Conservation (phyloP, 2,329 filamentous ascomycete species). For the Aspergillus sojae region DNA sequence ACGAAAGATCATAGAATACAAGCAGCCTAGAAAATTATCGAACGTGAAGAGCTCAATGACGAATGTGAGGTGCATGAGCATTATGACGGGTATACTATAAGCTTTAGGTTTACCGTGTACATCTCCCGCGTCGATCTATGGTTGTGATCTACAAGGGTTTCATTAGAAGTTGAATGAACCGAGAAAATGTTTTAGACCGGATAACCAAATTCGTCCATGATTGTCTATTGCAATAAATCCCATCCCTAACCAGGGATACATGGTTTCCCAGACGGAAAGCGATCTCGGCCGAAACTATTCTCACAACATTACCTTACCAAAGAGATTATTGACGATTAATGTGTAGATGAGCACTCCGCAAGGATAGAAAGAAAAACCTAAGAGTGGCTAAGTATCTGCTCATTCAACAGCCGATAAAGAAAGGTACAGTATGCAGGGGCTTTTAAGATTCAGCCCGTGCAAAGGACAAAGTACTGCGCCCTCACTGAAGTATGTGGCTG, state of each 20-base stretch:
- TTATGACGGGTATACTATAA: background rate
- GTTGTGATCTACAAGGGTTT: background rate
- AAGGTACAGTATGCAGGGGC: background rate
- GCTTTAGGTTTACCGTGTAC: background rate
- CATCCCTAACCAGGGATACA: background rate
- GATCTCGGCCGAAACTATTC: background rate
- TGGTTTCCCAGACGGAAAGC: background rate
- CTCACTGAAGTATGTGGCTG: background rate
- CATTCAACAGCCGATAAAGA: background rate
- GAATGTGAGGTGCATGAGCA: background rate
- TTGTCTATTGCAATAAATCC: background rate
- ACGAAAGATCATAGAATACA: too few relatives aligned
- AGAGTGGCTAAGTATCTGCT: too few relatives aligned
- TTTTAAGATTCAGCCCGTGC: background rate
- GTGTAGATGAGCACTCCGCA: too few relatives aligned
- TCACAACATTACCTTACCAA: background rate
- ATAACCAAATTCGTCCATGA: background rate
- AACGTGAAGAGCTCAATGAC: background rate
- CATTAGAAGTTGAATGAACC: background rate
- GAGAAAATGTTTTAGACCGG: background rate
- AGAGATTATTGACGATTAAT: too few relatives aligned
- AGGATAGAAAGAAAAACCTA: too few relatives aligned
- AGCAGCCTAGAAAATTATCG: background rate
- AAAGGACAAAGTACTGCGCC: too few relatives aligned
- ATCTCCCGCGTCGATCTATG: background rate